phyloP scores from a whole-genome alignment of 352 stramenopile species.

The Thraustochytrium striatum region DNA sequence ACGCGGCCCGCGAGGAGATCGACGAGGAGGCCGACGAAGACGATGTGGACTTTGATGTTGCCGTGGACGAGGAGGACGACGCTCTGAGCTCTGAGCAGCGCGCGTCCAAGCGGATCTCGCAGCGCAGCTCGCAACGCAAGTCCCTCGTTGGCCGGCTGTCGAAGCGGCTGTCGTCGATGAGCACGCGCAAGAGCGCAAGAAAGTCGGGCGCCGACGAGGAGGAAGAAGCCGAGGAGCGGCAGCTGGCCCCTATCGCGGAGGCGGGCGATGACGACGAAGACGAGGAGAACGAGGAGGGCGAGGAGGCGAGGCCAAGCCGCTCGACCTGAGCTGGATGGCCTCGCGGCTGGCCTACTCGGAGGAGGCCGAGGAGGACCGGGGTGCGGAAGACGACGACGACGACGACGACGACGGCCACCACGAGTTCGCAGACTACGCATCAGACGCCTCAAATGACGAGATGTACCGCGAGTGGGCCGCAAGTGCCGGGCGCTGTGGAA shows the following conservation, averaged over 20 bases:
- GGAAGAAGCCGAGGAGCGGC: slow-evolving; percentile 13
- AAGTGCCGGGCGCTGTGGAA: slow-evolving; percentile 24
- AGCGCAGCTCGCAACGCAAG: too few relatives aligned
- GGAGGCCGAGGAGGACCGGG: neutral
- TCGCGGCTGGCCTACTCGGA: too few relatives aligned
- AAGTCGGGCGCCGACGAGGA: slow-evolving; percentile 12
- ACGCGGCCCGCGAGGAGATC: neutral
- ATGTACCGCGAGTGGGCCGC: slow-evolving; percentile 2
- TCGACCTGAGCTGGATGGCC: neutral
- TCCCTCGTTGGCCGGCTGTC: too few relatives aligned
- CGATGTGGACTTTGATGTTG: neutral
- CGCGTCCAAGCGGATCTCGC: neutral
- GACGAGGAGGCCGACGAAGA: neutral
- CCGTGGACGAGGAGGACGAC: neutral
- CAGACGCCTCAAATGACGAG: slow-evolving; percentile 1
- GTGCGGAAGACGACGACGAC: neutral
- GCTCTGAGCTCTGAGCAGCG: neutral
- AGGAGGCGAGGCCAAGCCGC: neutral
- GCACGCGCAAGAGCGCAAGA: neutral
- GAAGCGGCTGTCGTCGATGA: too few relatives aligned
- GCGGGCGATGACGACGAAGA: neutral
- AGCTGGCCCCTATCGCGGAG: too few relatives aligned
- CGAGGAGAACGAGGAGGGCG: neutral
- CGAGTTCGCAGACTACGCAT: neutral
- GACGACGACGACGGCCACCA: neutral